A percentile compares a stretch with the other conserved stretches of the same genome.
Conservation (phyloP, 2,329 filamentous ascomycete genomes). For the Colletotrichum truncatum region DNA sequence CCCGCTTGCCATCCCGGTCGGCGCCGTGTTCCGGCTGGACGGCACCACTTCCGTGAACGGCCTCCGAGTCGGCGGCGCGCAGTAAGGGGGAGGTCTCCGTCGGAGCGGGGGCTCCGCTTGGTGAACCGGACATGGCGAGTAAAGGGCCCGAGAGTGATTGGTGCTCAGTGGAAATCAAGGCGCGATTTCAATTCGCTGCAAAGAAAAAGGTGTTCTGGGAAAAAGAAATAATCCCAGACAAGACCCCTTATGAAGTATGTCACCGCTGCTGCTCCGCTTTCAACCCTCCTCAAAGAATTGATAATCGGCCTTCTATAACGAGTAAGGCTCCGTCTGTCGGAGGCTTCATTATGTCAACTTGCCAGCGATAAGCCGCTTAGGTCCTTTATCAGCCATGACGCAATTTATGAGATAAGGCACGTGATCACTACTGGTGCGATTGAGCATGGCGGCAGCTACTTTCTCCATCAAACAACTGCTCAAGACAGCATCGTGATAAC, state of each 20-base stretch:
- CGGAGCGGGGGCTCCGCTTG: slow-evolving; percentile 14
- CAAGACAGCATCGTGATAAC: neutral
- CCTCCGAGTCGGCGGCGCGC: slow-evolving; percentile 11
- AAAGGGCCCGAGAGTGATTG: neutral
- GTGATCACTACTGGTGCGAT: neutral
- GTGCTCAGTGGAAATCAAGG: neutral
- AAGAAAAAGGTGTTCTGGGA: neutral
- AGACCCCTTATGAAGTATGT: neutral
- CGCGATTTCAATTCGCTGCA: neutral
- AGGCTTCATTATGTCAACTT: slow-evolving; percentile 16
- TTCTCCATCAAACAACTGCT: too few relatives aligned
- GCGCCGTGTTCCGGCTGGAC: slow-evolving; percentile 21
- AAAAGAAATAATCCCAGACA: neutral
- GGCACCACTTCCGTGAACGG: slow-evolving; percentile 9
- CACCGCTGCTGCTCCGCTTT: neutral
- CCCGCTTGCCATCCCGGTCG: slow-evolving; percentile 20
- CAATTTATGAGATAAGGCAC: slow-evolving; percentile 3
- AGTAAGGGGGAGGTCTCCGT: slow-evolving; percentile 41
- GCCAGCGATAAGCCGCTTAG: slow-evolving; percentile 16
- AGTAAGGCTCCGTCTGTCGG: slow-evolving; percentile 13
- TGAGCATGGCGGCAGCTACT: too few relatives aligned
- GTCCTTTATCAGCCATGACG: slow-evolving; percentile 11
- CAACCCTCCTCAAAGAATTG: neutral
- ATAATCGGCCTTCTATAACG: slow-evolving; percentile 15
- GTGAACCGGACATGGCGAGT: slow-evolving; percentile 7